Conservation (phyloP, 2,329 filamentous ascomycete genomes). For the Aspergillus cejpii region DNA sequence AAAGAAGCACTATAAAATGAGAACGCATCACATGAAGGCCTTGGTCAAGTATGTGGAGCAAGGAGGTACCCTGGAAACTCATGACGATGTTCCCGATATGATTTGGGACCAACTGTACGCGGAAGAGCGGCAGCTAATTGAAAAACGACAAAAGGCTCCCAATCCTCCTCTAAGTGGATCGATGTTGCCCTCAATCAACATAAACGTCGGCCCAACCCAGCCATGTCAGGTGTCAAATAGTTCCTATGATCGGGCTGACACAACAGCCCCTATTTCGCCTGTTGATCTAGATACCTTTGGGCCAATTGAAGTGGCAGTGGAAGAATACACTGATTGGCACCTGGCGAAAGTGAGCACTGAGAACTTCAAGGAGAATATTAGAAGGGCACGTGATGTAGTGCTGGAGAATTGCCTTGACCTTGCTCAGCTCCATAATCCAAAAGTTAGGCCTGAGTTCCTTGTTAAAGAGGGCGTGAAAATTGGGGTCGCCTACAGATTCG, state of each 20-base stretch:
- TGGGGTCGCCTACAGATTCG: conserved; percentile 8
- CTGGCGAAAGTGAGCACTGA: conserved; percentile 9
- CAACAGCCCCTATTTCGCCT: not conserved
- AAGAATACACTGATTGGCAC: conserved; percentile 14
- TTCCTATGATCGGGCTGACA: not conserved
- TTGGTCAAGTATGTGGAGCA: conserved; percentile 25
- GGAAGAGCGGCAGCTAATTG: too few species aligned
- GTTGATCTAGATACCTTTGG: conserved; percentile 5
- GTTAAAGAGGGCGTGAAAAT: conserved; percentile 13
- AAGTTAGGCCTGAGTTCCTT: conserved; percentile 13
- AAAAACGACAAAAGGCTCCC: too few species aligned
- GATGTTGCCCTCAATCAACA: conserved; percentile 24
- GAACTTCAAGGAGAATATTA: conserved; percentile 11
- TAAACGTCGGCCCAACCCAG: conserved; percentile 23
- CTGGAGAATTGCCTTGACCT: conserved; percentile 14
- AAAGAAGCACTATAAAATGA: conserved; percentile 32
- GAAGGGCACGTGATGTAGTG: conserved; percentile 12
- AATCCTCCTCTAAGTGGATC: too few species aligned
- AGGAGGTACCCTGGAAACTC: conserved; percentile 7
- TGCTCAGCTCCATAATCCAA: conserved; percentile 10
- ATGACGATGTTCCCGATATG: conserved; percentile 12
- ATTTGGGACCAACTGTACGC: too few species aligned
- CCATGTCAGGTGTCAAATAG: conserved; percentile 7
- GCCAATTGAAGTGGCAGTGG: conserved; percentile 10
- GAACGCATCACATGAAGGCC: conserved; percentile 24